Percentiles rank a stretch among this genome's conserved stretches.
Evolutionary conservation across 371 early-diverging fungal genomes (phyloP).

Genomic region (Apophysomyces ossiformis): DNA sequence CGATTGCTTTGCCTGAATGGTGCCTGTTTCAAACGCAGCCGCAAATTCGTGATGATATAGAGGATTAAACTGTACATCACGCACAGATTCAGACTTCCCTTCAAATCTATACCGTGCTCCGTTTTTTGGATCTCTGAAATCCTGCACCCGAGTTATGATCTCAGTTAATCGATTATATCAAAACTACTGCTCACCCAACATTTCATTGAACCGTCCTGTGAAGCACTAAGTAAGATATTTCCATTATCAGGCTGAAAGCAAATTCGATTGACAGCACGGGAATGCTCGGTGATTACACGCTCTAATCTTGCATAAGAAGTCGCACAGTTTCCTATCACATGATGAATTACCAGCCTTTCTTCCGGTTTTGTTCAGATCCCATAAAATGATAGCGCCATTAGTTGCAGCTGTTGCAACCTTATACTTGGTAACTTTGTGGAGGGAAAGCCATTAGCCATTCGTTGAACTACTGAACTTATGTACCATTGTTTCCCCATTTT

Average conservation of each 20-base stretch:
- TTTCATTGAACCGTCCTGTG: constrained; percentile 82
- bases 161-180: too few relatives aligned
- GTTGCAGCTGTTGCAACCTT: constrained; percentile 81
- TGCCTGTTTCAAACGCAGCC: constrained; percentile 89
- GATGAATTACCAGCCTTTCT: constrained; percentile 41
- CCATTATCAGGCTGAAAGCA: constrained; percentile 78
- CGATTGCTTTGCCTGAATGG: constrained; percentile 62
- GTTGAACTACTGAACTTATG: constrained; percentile 9
- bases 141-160: constrained; percentile 45
- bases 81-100: constrained; percentile 81
- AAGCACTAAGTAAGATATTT: constrained; percentile 74
- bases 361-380: constrained; percentile 68
- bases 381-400: constrained; percentile 77
- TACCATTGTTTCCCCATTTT: constrained; percentile 79
- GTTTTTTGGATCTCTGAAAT: constrained; percentile 67
- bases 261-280: constrained; percentile 80
- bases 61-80: constrained; percentile 88
- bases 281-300: constrained; percentile 76
- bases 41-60: constrained; percentile 67
- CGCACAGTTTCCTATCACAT: not conserved
- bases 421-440: constrained; percentile 42
- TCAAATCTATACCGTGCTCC: constrained; percentile 66
- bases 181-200: constrained; percentile 66
- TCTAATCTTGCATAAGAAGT: constrained; percentile 42
- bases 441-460: not conserved